Conservation (phyloP, 2,329 filamentous ascomycete species). For the Torrubiella hemipterigena region DNA sequence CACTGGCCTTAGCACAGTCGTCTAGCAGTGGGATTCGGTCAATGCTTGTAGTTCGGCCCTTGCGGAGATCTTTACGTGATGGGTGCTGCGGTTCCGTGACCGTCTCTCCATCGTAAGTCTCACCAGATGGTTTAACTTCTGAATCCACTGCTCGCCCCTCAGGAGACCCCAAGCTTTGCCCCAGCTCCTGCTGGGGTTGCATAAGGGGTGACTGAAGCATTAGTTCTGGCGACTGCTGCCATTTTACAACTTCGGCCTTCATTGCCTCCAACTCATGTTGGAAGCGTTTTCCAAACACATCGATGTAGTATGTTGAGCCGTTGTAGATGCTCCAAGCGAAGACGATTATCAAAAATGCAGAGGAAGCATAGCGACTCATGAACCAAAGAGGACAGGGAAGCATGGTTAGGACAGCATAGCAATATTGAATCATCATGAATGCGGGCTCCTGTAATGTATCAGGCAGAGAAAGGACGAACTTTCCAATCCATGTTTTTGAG, state of each 20-base stretch:
- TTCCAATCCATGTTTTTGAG: slow-evolving; percentile 78
- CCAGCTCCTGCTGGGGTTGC: slow-evolving; percentile 15
- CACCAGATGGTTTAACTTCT: neutral
- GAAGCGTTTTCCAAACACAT: slow-evolving; percentile 93
- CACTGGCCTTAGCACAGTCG: slow-evolving; percentile 20
- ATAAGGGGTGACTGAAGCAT: slow-evolving; percentile 22
- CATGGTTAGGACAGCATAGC: slow-evolving; percentile 85
- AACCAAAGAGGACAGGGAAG: slow-evolving; percentile 93
- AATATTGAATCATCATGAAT: slow-evolving; percentile 95
- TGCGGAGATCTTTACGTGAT: slow-evolving; percentile 8
- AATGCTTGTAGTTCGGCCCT: slow-evolving; percentile 20
- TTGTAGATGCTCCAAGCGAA: slow-evolving; percentile 96
- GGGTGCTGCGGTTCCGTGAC: slow-evolving; percentile 7
- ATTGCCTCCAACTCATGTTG: slow-evolving; percentile 90
- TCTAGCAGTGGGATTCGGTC: slow-evolving; percentile 48
- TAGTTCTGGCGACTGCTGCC: slow-evolving; percentile 55
- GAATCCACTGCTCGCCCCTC: neutral
- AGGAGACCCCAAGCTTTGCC: neutral
- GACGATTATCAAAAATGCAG: slow-evolving; percentile 64
- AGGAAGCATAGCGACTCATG: slow-evolving; percentile 70
- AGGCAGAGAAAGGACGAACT: slow-evolving; percentile 69
- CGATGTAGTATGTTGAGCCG: slow-evolving; percentile 94
- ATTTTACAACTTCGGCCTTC: slow-evolving; percentile 78
- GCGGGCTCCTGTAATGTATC: slow-evolving; percentile 67
- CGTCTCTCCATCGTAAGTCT: slow-evolving; percentile 6